phyloP scores from a whole-genome alignment of 2,329 filamentous ascomycete species.

The Cercospora brassicicola region DNA sequence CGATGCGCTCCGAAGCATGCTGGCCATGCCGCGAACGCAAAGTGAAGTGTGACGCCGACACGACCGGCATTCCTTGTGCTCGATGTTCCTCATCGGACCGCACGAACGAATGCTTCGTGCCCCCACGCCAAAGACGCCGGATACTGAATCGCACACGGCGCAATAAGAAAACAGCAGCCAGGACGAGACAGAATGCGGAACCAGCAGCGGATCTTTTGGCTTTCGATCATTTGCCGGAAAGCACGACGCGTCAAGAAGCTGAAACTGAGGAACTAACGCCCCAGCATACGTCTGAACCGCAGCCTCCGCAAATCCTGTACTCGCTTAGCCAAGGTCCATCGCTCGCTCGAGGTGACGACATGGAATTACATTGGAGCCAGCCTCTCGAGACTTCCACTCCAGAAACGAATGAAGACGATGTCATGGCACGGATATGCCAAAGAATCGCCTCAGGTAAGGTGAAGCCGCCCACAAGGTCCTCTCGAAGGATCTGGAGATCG shows the following conservation, averaged over 20 bases:
- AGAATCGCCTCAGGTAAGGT: background rate
- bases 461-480: background rate
- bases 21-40: background rate
- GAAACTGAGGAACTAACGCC: background rate
- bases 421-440: background rate
- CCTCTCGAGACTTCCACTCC: background rate
- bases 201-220: background rate
- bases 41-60: background rate
- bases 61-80: background rate
- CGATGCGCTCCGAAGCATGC: background rate
- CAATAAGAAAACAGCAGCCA: background rate
- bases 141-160: background rate
- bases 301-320: background rate
- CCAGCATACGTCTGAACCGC: background rate
- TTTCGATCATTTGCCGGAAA: background rate
- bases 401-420: background rate
- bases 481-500: background rate
- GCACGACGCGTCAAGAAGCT: background rate
- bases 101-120: background rate
- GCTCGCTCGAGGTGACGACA: background rate
- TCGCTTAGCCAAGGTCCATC: background rate
- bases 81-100: background rate
- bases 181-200: background rate
- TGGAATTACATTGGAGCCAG: background rate
- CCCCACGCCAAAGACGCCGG: background rate